Evolutionary conservation across 257 asterid genomes (phyloP).

Genomic region (Penstemon newberryi): DNA sequence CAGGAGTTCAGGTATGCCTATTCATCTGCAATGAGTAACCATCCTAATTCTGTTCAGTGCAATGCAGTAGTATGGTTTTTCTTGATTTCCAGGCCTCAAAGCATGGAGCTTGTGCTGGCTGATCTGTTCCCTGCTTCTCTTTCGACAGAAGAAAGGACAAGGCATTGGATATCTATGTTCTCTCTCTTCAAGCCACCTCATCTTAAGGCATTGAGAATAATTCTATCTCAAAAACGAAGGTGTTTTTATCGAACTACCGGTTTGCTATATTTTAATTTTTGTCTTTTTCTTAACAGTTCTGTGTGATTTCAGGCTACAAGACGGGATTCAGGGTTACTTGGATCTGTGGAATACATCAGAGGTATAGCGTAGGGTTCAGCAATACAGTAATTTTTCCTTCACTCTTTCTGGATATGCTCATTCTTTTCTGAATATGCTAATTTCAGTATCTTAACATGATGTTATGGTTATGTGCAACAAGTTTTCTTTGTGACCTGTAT

Average conservation of each 20-base stretch:
- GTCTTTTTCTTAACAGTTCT: slow-evolving; percentile 18
- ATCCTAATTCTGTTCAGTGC: slow-evolving; percentile 8
- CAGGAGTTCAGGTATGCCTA: slow-evolving; percentile 72
- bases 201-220: slow-evolving; percentile 59
- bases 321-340: slow-evolving; percentile 61
- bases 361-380: slow-evolving; percentile 41
- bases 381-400: slow-evolving; percentile 6
- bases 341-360: slow-evolving; percentile 43
- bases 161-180: slow-evolving; percentile 70
- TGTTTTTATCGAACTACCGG: slow-evolving; percentile 31
- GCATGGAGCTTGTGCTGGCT: slow-evolving; percentile 68
- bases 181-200: slow-evolving; percentile 70
- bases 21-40: slow-evolving; percentile 18
- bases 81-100: slow-evolving; percentile 68
- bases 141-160: slow-evolving; percentile 59
- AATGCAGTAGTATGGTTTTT: slow-evolving; percentile 19
- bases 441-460: neutral
- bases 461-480: neutral
- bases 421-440: slow-evolving; percentile 14
- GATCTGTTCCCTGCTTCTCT: slow-evolving; percentile 80
- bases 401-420: slow-evolving; percentile 10
- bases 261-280: slow-evolving; percentile 22
- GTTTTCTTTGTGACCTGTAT: neutral
- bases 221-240: slow-evolving; percentile 83
- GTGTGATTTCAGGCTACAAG: slow-evolving; percentile 52